Conservation (phyloP, 2,329 filamentous ascomycete species). For the Coniochaeta sp. region DNA sequence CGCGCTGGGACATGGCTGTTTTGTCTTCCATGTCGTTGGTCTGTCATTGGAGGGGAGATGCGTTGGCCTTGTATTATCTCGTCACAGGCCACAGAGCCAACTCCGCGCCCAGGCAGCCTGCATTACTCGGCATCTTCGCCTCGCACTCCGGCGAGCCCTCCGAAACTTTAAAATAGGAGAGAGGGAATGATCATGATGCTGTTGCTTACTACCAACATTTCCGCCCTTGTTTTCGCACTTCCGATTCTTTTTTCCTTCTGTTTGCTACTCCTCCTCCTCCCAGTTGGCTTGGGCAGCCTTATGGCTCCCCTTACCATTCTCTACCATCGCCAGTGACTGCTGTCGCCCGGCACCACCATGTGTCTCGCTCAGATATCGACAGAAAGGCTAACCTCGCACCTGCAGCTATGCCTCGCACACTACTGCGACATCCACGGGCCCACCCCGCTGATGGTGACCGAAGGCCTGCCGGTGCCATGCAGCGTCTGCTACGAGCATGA, state of each 20-base stretch:
- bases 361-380: slow-evolving; percentile 1
- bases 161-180: slow-evolving; percentile 3
- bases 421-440: slow-evolving; percentile 66
- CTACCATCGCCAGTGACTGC: neutral
- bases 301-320: neutral
- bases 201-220: neutral
- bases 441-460: slow-evolving; percentile 63
- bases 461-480: slow-evolving; percentile 56
- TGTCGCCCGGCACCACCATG: neutral
- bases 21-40: neutral
- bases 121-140: neutral
- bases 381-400: slow-evolving; percentile 30
- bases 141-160: slow-evolving; percentile 2
- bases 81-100: neutral
- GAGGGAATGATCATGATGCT: slow-evolving; percentile 6
- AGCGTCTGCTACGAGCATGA: slow-evolving; percentile 48
- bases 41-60: neutral
- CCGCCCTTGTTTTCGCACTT: neutral
- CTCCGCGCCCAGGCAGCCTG: slow-evolving; percentile 1
- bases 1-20: neutral
- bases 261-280: neutral
- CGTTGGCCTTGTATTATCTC: neutral
- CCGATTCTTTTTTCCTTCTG: neutral
- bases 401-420: slow-evolving; percentile 62
- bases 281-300: neutral